phyloP scores from a whole-genome alignment of 768 basidiomycete species.

The Lentinus tigrinus region DNA sequence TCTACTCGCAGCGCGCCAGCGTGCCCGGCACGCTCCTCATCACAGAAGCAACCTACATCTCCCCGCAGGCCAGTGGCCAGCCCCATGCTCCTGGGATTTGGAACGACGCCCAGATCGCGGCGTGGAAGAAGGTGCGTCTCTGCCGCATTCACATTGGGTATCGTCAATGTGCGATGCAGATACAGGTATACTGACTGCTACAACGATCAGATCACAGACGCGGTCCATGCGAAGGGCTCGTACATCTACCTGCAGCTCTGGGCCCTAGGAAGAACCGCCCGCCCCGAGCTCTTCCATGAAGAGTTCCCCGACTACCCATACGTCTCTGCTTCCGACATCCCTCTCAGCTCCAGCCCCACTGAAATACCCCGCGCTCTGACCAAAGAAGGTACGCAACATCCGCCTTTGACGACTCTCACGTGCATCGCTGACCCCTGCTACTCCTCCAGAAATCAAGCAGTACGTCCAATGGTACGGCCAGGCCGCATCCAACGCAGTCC shows the following conservation, averaged over 20 bases:
- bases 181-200: no score
- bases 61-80: slow-evolving; percentile 47
- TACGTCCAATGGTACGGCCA: slow-evolving; percentile 33
- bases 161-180: background rate
- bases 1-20: slow-evolving; percentile 48
- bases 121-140: slow-evolving; percentile 45
- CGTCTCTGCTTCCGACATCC: slow-evolving; percentile 24
- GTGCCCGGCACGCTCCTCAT: slow-evolving; percentile 54
- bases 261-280: slow-evolving; percentile 49
- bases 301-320: slow-evolving; percentile 28
- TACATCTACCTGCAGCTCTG: slow-evolving; percentile 56
- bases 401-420: background rate
- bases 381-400: slow-evolving; percentile 11
- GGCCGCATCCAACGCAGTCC: slow-evolving; percentile 30
- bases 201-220: slow-evolving; percentile 55
- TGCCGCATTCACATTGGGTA: no score
- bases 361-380: slow-evolving; percentile 26
- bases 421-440: background rate
- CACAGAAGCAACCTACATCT: slow-evolving; percentile 56
- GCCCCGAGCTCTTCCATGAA: slow-evolving; percentile 32
- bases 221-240: slow-evolving; percentile 51
- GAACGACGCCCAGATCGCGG: slow-evolving; percentile 52
- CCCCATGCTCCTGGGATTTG: slow-evolving; percentile 61
- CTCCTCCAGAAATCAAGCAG: slow-evolving; percentile 32
- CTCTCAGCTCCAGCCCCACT: slow-evolving; percentile 5